These are phyloP conservation scores for Suaeda aralocaspica DNA, from an alignment of 148 eudicot genomes.

Conservation along the genomic window DNA sequence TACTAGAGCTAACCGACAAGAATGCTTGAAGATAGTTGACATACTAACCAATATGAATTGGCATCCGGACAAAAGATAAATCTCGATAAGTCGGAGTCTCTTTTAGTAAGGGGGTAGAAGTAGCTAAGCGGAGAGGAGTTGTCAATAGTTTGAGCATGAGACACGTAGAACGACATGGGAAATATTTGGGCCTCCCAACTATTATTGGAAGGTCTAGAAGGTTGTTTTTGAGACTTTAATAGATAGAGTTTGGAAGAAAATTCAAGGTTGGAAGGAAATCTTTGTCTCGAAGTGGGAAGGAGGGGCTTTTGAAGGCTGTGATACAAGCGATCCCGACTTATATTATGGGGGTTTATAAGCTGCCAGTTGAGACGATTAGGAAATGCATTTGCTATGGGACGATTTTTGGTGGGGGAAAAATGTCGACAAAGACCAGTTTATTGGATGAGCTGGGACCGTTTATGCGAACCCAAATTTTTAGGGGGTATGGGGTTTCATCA, in stretches of 20 bases:
- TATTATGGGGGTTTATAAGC: background rate
- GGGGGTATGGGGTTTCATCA: background rate
- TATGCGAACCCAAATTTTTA: background rate
- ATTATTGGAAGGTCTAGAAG: background rate
- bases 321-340: background rate
- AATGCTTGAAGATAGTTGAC: background rate
- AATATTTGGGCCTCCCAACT: constrained; percentile 6
- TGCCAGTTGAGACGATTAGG: background rate
- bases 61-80: background rate
- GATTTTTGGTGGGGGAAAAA: background rate
- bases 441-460: background rate
- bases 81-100: background rate
- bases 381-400: background rate
- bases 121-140: background rate
- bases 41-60: background rate
- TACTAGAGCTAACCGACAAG: background rate
- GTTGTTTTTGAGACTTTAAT: background rate
- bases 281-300: background rate
- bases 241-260: background rate
- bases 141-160: background rate
- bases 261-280: too few relatives aligned
- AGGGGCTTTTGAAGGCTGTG: background rate
- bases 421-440: background rate
- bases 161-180: background rate
- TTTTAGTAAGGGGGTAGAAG: background rate